Evolutionary conservation across 179 eudicot species (phyloP).

Genomic region (Monotropa hypopitys): DNA sequence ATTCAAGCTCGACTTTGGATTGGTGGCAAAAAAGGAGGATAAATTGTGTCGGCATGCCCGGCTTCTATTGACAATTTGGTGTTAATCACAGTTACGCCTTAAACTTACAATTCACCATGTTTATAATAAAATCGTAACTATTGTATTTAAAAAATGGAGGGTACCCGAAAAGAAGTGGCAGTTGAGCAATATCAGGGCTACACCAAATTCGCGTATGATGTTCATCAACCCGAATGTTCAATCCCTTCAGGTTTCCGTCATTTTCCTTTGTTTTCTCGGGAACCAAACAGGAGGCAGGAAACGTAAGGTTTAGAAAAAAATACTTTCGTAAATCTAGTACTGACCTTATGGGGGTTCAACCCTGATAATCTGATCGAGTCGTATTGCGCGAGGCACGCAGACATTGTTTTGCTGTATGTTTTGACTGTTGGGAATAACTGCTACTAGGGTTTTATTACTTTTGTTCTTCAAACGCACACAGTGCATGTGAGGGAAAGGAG

Average conservation of each 20-base stretch:
- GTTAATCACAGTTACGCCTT: neutral
- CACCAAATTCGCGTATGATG: neutral
- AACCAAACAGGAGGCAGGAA: neutral
- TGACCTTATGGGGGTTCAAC: constrained; percentile 12
- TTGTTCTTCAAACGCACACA: too few relatives aligned
- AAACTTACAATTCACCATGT: neutral
- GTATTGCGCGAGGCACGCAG: constrained; percentile 6
- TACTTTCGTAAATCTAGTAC: neutral
- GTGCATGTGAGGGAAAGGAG: too few relatives aligned
- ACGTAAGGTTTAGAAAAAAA: neutral
- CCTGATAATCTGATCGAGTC: constrained; percentile 10
- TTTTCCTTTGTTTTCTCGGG: neutral
- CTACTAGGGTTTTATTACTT: neutral
- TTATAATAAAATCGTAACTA: neutral
- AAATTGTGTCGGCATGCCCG: neutral
- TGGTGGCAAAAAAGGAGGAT: neutral
- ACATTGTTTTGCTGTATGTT: constrained; percentile 8
- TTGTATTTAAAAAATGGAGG: neutral
- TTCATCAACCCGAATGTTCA: neutral
- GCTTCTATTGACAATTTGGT: neutral
- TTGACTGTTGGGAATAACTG: neutral
- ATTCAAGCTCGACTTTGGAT: neutral
- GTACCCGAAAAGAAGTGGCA: neutral
- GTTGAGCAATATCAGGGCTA: neutral
- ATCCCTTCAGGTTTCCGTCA: neutral